phyloP scores from a whole-genome alignment of 306 rosid species.

The Lathyrus aphaca region DNA sequence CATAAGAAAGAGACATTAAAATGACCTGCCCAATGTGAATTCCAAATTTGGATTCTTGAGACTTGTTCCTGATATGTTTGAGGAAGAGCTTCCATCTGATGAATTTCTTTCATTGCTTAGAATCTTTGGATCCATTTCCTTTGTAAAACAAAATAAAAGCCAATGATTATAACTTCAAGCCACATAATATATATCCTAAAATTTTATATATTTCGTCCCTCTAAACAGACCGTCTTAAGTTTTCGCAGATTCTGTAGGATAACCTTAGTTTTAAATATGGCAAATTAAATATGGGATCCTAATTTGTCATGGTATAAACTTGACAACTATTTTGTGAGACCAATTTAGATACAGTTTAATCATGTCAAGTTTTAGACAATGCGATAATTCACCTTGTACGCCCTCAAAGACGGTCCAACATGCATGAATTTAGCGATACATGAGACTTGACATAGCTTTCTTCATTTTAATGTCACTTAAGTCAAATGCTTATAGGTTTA shows the following conservation, averaged over 20 bases:
- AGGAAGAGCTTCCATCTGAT: conserved; percentile 79
- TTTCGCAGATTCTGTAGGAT: no score
- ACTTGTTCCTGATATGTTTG: conserved; percentile 68
- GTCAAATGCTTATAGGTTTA: conserved; percentile 36
- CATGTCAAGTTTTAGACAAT: no score
- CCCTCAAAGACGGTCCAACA: background rate
- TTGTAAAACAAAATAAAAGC: conserved; percentile 4
- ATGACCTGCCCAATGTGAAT: conserved; percentile 78
- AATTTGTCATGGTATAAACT: no score
- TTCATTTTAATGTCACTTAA: conserved; percentile 14
- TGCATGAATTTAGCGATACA: background rate
- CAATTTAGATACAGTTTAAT: no score
- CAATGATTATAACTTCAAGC: background rate
- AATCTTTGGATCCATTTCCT: conserved; percentile 72
- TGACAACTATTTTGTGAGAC: no score
- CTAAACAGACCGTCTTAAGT: background rate
- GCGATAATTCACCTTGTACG: no score
- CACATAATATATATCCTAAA: background rate
- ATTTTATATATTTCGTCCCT: background rate
- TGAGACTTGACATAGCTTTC: conserved; percentile 12
- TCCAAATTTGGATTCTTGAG: conserved; percentile 82
- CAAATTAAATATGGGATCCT: no score
- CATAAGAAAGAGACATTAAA: conserved; percentile 33
- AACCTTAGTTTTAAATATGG: no score
- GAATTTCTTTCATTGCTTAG: conserved; percentile 72